Evolutionary conservation across 2,329 filamentous ascomycete species (phyloP), one percentile per base, ranked within the genome.

Genomic region (Colletotrichum sp.): DNA sequence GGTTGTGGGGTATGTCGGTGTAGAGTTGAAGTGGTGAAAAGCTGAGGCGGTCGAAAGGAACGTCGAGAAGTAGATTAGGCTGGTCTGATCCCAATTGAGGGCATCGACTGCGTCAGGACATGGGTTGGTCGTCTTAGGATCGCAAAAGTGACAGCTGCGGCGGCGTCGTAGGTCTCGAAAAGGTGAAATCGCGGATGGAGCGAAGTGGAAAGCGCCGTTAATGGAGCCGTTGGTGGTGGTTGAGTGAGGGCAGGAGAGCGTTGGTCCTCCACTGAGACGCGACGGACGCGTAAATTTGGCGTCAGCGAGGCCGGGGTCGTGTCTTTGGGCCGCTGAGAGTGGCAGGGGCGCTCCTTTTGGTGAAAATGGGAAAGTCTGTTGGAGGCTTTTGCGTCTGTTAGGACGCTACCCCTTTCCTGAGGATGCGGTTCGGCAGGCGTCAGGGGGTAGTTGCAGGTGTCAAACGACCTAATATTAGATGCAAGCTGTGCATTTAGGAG

Each of bases 271-370:
- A 10, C 39, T 24, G 76, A 78, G 78, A 82, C 83, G 81, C 82
- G 82, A 76, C 57, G 65, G 32, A 78, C 83, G 83, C 83, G 83
- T 83, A 72, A 78, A 80, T 81, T 78, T 84, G 82, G 82, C 79
- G 82, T 81, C 75, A 68, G 62, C 68, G 70, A 75, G 78, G 80
- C 80, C 39, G 44, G 76, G 74, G 62, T 65, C 73, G 73, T 76
- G 73, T 74, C 44, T 36, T n/a, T 62, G 39, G 57, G 71, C 21
- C 49, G 8, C 15, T 13, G 24, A 18, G 52, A 30, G 57, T 18
- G 57, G 57, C 57, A 60, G 57, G 57, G 65, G 10, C 57, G 36
- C 39, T n/a, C 15, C n/a, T 44, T 62, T 69, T 44, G 36, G 26
- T 10, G 18, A 7, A 18, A n/a, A 60, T 73, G 72, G 36, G 64